Conservation (phyloP, 257 asterid genomes). For the Cruciata laevipes region DNA sequence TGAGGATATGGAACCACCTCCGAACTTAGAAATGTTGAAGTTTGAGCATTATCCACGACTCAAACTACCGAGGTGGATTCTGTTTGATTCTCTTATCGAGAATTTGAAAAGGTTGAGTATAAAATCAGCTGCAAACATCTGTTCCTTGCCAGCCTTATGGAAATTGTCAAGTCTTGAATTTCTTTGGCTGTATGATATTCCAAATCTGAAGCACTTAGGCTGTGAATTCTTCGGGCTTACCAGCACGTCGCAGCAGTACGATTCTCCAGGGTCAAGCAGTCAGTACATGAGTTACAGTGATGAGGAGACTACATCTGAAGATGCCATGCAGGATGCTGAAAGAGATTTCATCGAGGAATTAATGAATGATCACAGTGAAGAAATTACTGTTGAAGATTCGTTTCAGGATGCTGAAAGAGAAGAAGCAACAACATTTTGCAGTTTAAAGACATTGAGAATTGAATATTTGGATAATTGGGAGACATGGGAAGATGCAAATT, state of each 20-base stretch:
- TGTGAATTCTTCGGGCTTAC: background rate
- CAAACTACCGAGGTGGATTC: background rate
- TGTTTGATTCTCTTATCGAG: background rate
- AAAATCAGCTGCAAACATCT: background rate
- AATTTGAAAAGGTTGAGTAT: background rate
- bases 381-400: background rate
- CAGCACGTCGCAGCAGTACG: too few relatives aligned
- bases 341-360: too few relatives aligned
- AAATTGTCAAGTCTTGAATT: background rate
- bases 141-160: background rate
- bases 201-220: background rate
- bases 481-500: background rate
- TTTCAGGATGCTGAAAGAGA: too few relatives aligned
- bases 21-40: background rate
- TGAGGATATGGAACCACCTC: background rate
- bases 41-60: background rate
- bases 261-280: background rate
- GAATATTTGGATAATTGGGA: background rate
- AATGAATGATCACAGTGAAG: background rate
- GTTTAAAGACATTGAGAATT: background rate
- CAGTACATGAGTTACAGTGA: background rate
- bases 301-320: too few relatives aligned
- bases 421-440: background rate
- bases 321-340: too few relatives aligned
- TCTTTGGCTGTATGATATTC: background rate